Evolutionary conservation across 2,329 filamentous ascomycete species (phyloP).

Genomic region (Pseudogymnoascus sp.): DNA sequence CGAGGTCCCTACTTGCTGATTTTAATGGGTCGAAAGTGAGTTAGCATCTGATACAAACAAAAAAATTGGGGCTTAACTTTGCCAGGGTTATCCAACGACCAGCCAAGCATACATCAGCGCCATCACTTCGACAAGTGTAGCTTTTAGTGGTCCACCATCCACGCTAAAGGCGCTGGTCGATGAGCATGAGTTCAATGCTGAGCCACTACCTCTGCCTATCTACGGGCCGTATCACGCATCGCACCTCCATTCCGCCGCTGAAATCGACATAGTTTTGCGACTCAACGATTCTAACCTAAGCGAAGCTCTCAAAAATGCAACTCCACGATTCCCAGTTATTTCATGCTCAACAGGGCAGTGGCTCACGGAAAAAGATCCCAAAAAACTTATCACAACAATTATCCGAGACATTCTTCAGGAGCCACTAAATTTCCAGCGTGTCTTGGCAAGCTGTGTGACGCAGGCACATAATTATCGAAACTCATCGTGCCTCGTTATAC

Average conservation of each 20-base stretch:
- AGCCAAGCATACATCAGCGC: slow-evolving; percentile 43
- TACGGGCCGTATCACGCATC: slow-evolving; percentile 50
- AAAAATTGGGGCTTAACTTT: background rate
- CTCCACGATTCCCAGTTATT: slow-evolving; percentile 41
- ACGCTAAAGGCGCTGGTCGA: slow-evolving; percentile 38
- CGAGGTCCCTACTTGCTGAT: slow-evolving; percentile 41
- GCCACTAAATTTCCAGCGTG: slow-evolving; percentile 39
- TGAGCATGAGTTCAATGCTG: slow-evolving; percentile 31
- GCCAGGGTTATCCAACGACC: slow-evolving; percentile 15
- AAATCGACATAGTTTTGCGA: slow-evolving; percentile 39
- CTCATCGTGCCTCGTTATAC: slow-evolving; percentile 37
- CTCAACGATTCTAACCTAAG: slow-evolving; percentile 34
- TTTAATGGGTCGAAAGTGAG: slow-evolving; percentile 50
- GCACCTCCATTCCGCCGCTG: slow-evolving; percentile 39
- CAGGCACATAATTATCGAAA: slow-evolving; percentile 34
- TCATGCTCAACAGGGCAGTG: slow-evolving; percentile 41
- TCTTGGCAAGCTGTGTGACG: slow-evolving; percentile 40
- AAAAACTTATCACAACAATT: slow-evolving; percentile 22
- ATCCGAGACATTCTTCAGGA: slow-evolving; percentile 44
- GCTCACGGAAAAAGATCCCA: slow-evolving; percentile 16
- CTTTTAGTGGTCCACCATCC: slow-evolving; percentile 46
- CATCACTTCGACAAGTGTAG: slow-evolving; percentile 38
- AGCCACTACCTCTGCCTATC: slow-evolving; percentile 42
- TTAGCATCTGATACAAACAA: slow-evolving; percentile 8
- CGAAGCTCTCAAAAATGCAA: slow-evolving; percentile 34